A percentile compares a stretch with the other conserved stretches of the same genome.
Evolutionary conservation across 2,329 filamentous ascomycete species (phyloP).

Genomic region (Cladophialophora bantiana): DNA sequence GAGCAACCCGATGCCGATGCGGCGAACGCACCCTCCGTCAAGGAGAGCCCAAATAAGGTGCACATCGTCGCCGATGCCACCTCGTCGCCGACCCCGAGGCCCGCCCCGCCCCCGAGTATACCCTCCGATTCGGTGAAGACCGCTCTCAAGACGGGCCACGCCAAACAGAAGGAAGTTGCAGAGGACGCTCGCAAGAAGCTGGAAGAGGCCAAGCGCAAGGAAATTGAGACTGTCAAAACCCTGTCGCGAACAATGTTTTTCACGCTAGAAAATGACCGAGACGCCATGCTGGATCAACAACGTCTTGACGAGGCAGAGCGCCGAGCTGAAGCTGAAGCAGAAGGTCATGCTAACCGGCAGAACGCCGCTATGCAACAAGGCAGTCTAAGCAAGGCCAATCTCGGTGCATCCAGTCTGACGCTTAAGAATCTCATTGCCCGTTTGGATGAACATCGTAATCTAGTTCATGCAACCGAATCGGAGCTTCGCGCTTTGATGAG

Average conservation of each 20-base stretch:
- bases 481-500: conserved; percentile 93
- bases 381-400: conserved; percentile 88
- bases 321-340: conserved; percentile 94
- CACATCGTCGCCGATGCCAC: conserved; percentile 43
- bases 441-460: conserved; percentile 89
- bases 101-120: conserved; percentile 58
- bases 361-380: conserved; percentile 75
- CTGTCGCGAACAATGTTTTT: conserved; percentile 95
- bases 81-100: conserved; percentile 59
- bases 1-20: conserved; percentile 64
- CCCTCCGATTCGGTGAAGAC: conserved; percentile 53
- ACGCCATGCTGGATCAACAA: conserved; percentile 97
- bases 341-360: conserved; percentile 58
- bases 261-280: conserved; percentile 91
- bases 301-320: conserved; percentile 95
- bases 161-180: conserved; percentile 69
- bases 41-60: conserved; percentile 53
- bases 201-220: conserved; percentile 88
- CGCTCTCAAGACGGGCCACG: conserved; percentile 66
- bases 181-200: conserved; percentile 93
- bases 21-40: conserved; percentile 56
- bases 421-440: conserved; percentile 95
- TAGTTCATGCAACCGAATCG: conserved; percentile 89
- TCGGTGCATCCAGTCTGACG: conserved; percentile 93
- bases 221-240: conserved; percentile 85